phyloP scores from a whole-genome alignment of 176 grass and related monocot genomes.

The Eragrostis nindensis region DNA sequence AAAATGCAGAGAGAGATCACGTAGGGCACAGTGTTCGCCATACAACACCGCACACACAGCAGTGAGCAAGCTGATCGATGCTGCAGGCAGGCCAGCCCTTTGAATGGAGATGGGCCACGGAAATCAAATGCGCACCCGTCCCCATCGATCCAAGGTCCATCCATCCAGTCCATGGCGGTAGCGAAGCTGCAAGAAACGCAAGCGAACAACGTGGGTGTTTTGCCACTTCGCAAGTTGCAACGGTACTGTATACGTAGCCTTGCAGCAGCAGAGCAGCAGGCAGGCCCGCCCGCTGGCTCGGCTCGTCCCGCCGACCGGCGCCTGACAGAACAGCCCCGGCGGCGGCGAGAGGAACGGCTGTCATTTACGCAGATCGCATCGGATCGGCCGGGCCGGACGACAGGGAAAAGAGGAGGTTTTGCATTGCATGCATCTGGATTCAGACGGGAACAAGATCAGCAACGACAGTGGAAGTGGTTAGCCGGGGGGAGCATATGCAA shows the following conservation, averaged over 20 bases:
- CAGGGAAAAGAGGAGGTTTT: background rate
- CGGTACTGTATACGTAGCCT: no score
- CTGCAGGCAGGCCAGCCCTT: no score
- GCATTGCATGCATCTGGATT: constrained; percentile 14
- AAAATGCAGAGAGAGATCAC: background rate
- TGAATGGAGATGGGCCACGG: background rate
- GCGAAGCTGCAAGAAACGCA: background rate
- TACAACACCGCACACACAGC: background rate
- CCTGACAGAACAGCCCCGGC: background rate
- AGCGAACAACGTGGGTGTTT: constrained; percentile 33
- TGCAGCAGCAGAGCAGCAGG: background rate
- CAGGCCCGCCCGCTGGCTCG: background rate
- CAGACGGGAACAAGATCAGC: constrained; percentile 8
- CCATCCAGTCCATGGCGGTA: background rate
- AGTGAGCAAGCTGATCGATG: no score
- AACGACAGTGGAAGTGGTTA: constrained; percentile 32
- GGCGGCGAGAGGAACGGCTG: background rate
- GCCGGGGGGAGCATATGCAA: background rate
- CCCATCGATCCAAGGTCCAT: background rate
- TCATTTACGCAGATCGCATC: constrained; percentile 9
- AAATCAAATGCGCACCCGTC: constrained; percentile 2
- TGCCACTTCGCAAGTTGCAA: constrained; percentile 22
- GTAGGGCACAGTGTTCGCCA: constrained; percentile 13
- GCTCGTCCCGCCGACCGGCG: no score
- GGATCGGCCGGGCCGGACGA: background rate